Conservation (phyloP, 116 monocot species). For the Cymodocea nodosa region DNA sequence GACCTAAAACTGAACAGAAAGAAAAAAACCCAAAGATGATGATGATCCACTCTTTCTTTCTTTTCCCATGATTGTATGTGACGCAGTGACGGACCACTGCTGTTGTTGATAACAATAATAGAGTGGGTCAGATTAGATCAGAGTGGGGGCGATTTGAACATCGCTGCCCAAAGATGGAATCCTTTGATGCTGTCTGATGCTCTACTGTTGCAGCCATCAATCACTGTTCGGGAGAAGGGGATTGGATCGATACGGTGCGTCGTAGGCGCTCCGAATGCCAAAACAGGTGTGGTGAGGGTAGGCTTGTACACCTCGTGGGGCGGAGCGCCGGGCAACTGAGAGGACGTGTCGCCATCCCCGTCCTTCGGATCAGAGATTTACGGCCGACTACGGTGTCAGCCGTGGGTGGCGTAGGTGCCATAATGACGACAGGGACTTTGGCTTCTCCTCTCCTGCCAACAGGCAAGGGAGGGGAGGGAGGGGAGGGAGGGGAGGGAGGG, state of each 20-base stretch:
- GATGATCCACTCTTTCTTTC: too few relatives aligned
- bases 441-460: background rate
- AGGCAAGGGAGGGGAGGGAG: background rate
- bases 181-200: background rate
- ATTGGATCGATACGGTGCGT: background rate
- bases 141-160: background rate
- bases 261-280: background rate
- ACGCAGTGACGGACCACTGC: too few relatives aligned
- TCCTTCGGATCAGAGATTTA: conserved; percentile 10
- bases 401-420: background rate
- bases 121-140: too few relatives aligned
- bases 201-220: background rate
- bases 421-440: conserved; percentile 5
- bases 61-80: too few relatives aligned
- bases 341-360: background rate
- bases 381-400: conserved; percentile 5
- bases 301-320: too few relatives aligned
- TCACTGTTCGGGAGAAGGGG: too few relatives aligned
- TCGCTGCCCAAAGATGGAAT: background rate
- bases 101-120: too few relatives aligned
- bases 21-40: too few relatives aligned
- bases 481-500: background rate
- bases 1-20: too few relatives aligned
- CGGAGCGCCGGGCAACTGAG: background rate
- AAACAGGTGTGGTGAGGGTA: background rate